Conservation (phyloP, 495 filamentous ascomycete genomes). For the Lasiosphaeriaceae sp. region DNA sequence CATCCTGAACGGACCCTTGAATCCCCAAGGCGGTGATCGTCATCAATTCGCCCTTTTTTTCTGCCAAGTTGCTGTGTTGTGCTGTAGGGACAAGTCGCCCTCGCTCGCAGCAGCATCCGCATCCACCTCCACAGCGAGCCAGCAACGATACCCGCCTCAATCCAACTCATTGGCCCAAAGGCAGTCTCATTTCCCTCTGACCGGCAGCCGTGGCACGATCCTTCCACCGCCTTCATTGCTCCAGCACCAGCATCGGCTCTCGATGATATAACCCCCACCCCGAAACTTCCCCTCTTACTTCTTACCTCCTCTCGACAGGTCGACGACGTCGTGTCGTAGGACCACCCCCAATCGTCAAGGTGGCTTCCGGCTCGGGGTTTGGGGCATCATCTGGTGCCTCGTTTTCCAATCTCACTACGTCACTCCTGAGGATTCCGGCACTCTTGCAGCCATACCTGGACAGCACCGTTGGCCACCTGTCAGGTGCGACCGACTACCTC, state of each 20-base stretch:
- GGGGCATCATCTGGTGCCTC: constrained; percentile 51
- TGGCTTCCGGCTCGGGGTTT: constrained; percentile 49
- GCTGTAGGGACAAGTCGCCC: constrained; percentile 19
- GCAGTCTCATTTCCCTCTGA: constrained; percentile 8
- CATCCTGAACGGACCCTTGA: constrained; percentile 4
- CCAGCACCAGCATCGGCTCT: constrained; percentile 9
- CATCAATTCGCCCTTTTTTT: constrained; percentile 15
- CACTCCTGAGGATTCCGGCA: constrained; percentile 36
- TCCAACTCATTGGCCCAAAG: constrained; percentile 20
- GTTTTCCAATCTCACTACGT: constrained; percentile 35
- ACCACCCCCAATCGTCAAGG: constrained; percentile 43
- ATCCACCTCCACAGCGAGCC: constrained; percentile 11
- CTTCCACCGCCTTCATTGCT: constrained; percentile 9
- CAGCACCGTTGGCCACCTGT: constrained; percentile 40
- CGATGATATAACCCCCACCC: constrained; percentile 15
- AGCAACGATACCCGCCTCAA: constrained; percentile 9
- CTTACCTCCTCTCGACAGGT: constrained; percentile 20
- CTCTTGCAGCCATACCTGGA: constrained; percentile 47
- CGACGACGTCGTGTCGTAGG: constrained; percentile 37
- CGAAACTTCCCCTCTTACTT: constrained; percentile 5
- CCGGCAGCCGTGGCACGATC: constrained; percentile 1
- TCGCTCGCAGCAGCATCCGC: constrained; percentile 5
- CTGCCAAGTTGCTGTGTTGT: constrained; percentile 11
- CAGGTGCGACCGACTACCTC: constrained; percentile 53
- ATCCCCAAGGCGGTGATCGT: constrained; percentile 19